Conservation (phyloP, 208 protist genomes). For the Leishmania gerbilli region DNA sequence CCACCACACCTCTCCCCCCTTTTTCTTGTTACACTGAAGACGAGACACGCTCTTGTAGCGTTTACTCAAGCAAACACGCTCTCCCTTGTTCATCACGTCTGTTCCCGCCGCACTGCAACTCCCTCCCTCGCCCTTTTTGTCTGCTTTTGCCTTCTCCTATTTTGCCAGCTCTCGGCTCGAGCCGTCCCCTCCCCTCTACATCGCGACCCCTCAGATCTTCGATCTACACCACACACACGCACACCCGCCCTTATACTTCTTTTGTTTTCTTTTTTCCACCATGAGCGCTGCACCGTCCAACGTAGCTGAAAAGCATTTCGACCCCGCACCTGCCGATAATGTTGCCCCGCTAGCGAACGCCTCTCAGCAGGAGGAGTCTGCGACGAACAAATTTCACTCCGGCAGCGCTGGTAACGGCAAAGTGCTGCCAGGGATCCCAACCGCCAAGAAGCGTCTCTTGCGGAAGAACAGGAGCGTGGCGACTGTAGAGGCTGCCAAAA, state of each 20-base stretch:
- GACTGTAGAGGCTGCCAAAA: constrained; percentile 8
- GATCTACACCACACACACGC: neutral
- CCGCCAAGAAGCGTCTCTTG: constrained; percentile 40
- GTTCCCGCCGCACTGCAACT: neutral
- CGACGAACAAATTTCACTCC: neutral
- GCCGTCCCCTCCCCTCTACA: neutral
- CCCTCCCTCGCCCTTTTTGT: neutral
- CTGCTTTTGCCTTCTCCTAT: neutral
- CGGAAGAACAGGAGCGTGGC: constrained; percentile 33
- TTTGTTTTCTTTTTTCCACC: neutral
- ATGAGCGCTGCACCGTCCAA: constrained; percentile 16
- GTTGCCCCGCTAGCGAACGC: constrained; percentile 1
- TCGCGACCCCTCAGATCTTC: neutral
- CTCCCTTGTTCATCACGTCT: neutral
- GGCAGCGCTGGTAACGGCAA: neutral
- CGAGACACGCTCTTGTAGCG: neutral
- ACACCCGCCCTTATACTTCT: neutral
- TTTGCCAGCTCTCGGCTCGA: neutral
- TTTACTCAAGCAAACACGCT: neutral
- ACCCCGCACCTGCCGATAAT: constrained; percentile 6
- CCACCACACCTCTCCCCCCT: neutral
- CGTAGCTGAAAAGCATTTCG: constrained; percentile 12
- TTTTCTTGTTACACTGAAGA: constrained; percentile 1
- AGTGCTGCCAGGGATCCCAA: neutral
- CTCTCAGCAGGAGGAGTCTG: neutral